Evolutionary conservation across 2,329 filamentous ascomycete species (phyloP).

Genomic region (Pseudogymnoascus verrucosus): DNA sequence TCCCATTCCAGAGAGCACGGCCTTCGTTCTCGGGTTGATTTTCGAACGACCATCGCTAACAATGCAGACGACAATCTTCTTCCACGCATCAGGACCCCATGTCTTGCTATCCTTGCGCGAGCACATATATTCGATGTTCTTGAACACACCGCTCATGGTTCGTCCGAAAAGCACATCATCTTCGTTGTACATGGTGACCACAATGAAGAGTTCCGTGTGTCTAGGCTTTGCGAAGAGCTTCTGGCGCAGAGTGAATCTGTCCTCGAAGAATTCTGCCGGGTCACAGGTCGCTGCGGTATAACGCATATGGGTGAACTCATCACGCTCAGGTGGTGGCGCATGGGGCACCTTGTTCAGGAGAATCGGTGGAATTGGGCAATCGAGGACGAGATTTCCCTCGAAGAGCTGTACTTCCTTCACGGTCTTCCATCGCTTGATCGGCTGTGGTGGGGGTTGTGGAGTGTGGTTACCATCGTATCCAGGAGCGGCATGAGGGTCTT

Average conservation of each 20-base stretch:
- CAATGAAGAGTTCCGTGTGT: conserved; percentile 92
- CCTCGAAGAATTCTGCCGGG: conserved; percentile 75
- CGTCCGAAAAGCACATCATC: conserved; percentile 93
- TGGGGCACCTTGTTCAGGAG: conserved; percentile 83
- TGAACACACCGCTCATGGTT: conserved; percentile 94
- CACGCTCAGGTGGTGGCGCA: conserved; percentile 69
- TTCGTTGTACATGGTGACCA: conserved; percentile 98
- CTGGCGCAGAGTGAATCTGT: conserved; percentile 87
- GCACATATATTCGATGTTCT: conserved; percentile 98
- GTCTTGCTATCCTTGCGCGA: conserved; percentile 88
- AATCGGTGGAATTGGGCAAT: conserved; percentile 88
- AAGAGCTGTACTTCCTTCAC: conserved; percentile 98
- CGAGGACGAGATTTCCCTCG: conserved; percentile 91
- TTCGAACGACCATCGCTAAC: conserved; percentile 95
- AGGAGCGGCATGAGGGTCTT: conserved; percentile 43
- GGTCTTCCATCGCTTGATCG: conserved; percentile 88
- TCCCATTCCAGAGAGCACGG: conserved; percentile 84
- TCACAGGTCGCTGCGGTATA: conserved; percentile 95
- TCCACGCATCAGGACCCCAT: conserved; percentile 98
- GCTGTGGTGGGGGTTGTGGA: conserved; percentile 40
- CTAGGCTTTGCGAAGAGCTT: conserved; percentile 85
- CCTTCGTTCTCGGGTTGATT: conserved; percentile 87
- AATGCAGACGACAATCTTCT: conserved; percentile 98
- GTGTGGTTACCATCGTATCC: conserved; percentile 32
- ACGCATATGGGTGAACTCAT: conserved; percentile 86